Conservation (phyloP, 2,329 filamentous ascomycete genomes). For the Talaromyces verruculosus region DNA sequence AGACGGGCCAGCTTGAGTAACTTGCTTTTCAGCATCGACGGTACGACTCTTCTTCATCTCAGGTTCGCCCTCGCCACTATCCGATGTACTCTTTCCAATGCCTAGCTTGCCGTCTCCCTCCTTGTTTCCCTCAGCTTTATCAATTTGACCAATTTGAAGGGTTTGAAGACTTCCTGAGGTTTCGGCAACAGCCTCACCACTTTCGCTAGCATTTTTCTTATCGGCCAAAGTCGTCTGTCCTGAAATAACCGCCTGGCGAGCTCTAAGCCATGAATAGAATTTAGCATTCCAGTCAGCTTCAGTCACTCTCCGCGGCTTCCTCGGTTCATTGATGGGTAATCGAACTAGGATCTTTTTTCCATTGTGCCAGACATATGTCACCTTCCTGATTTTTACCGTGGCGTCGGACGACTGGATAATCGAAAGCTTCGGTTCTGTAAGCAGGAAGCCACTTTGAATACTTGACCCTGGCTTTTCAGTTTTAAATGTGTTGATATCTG, state of each 20-base stretch:
- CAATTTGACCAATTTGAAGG: not conserved
- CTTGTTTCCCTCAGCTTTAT: not conserved
- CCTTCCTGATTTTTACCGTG: not conserved
- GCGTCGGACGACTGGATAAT: not conserved
- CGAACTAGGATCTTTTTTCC: not conserved
- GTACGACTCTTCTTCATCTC: not conserved
- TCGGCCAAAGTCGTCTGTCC: not conserved
- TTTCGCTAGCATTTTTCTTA: not conserved
- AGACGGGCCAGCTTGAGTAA: not conserved
- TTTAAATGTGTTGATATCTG: not conserved
- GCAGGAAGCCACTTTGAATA: not conserved
- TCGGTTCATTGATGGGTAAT: slow-evolving; percentile 6
- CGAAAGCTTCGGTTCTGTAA: not conserved
- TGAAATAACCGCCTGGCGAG: not conserved
- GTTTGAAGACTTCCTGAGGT: not conserved
- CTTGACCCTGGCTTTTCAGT: not conserved
- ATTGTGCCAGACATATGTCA: not conserved
- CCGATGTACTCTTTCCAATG: not conserved
- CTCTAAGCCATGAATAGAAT: not conserved
- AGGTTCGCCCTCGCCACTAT: not conserved
- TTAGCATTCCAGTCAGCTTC: not conserved
- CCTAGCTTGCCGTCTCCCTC: not conserved
- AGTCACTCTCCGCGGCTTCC: not conserved
- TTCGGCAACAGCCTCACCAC: not conserved
- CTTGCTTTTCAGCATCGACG: not conserved